phyloP scores from a whole-genome alignment of 108 stramenopile genomes.

The Hondaea fermentalgiana region DNA sequence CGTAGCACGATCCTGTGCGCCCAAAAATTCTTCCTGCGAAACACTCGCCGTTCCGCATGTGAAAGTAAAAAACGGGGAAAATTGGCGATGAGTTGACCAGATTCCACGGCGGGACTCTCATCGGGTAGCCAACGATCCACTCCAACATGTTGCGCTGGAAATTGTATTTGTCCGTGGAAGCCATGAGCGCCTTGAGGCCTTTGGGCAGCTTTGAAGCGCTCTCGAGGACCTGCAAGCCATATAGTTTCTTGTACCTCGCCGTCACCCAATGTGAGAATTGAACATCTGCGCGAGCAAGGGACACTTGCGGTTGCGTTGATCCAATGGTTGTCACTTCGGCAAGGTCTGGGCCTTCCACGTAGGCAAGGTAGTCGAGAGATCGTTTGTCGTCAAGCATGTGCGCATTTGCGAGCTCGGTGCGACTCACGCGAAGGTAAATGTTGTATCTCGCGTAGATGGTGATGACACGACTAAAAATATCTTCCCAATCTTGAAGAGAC shows the following conservation, averaged over 20 bases:
- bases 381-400: neutral
- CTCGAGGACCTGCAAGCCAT: neutral
- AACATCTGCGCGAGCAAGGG: neutral
- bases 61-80: neutral
- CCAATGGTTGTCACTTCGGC: neutral
- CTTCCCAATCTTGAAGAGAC: neutral
- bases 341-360: neutral
- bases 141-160: neutral
- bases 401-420: neutral
- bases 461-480: neutral
- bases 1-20: neutral
- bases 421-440: neutral
- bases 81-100: neutral
- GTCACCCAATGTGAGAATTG: neutral
- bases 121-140: conserved; percentile 10
- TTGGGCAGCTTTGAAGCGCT: neutral
- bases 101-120: neutral
- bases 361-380: neutral
- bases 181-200: neutral
- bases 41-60: neutral
- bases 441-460: neutral
- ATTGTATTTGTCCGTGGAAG: neutral
- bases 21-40: neutral
- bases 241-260: neutral
- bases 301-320: neutral